Conservation (phyloP, 345 rosid genomes). For the Heritiera fomes region DNA sequence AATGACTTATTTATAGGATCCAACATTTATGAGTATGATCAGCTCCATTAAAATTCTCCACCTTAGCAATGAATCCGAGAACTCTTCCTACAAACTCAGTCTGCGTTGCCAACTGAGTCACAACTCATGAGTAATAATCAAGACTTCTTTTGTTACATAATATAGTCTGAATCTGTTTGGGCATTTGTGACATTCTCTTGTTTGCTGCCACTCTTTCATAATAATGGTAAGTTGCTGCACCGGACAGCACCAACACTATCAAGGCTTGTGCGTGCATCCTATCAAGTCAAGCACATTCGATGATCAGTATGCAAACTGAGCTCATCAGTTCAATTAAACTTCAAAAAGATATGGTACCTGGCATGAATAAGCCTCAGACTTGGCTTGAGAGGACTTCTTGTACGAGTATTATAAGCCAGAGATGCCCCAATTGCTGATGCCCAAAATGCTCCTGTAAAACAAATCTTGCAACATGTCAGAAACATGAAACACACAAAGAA, state of each 20-base stretch:
- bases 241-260: conserved; percentile 64
- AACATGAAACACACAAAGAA: not conserved
- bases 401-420: conserved; percentile 43
- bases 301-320: not conserved
- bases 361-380: conserved; percentile 78
- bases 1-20: too few species aligned
- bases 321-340: not conserved
- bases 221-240: conserved; percentile 68
- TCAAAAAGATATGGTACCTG: conserved; percentile 32
- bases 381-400: conserved; percentile 60
- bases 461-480: not conserved
- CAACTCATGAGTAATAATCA: too few species aligned
- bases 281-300: not conserved
- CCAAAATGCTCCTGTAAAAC: conserved; percentile 56
- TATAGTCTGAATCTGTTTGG: too few species aligned
- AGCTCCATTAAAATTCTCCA: too few species aligned
- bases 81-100: too few species aligned
- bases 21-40: too few species aligned
- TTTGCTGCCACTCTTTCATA: conserved; percentile 42
- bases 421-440: conserved; percentile 68
- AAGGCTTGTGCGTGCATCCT: conserved; percentile 83
- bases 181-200: conserved; percentile 1
- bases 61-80: too few species aligned
- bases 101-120: too few species aligned
- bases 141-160: not conserved